Percentiles rank a stretch among this genome's conserved stretches.
Evolutionary conservation across 208 protist genomes (phyloP).

Genomic region (Leishmania amazonensis): DNA sequence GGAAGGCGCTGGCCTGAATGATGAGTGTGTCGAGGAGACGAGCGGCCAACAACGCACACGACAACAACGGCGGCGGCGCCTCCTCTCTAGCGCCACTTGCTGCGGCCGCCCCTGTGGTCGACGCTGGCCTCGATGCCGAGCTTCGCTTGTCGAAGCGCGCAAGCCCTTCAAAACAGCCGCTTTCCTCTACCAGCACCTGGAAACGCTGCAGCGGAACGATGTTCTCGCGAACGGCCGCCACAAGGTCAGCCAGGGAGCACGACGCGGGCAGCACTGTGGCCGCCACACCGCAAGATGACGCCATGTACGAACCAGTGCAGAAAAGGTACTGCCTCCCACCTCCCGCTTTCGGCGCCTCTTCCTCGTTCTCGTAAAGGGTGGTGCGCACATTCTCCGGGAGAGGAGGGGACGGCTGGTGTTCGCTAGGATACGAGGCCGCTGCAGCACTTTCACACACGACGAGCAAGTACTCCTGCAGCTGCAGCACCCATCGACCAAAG

Average conservation of each 20-base stretch:
- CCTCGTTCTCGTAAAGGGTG: not conserved
- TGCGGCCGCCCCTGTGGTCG: not conserved
- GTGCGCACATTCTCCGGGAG: not conserved
- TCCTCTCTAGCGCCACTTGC: not conserved
- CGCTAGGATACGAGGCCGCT: not conserved
- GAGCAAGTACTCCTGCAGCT: conserved; percentile 38
- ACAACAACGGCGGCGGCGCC: not conserved
- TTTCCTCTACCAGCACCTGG: conserved; percentile 34
- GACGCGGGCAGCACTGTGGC: not conserved
- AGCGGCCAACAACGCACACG: conserved; percentile 20
- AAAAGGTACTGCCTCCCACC: not conserved
- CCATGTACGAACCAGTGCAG: not conserved
- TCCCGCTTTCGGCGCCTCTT: not conserved
- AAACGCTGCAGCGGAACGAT: conserved; percentile 33
- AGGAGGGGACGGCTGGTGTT: not conserved
- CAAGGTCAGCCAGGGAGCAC: conserved; percentile 24
- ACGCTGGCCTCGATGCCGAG: not conserved
- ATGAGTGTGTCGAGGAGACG: conserved; percentile 73
- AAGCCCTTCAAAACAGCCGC: conserved; percentile 38
- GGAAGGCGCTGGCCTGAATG: conserved; percentile 62
- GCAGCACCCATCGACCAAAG: conserved; percentile 49
- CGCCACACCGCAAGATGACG: not conserved
- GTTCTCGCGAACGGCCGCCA: conserved; percentile 38
- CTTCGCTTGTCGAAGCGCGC: not conserved
- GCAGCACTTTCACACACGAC: not conserved